Base-by-base conservation (phyloP, 2,329 filamentous ascomycete genomes). In the Phyllosticta citribraziliensis region DNA sequence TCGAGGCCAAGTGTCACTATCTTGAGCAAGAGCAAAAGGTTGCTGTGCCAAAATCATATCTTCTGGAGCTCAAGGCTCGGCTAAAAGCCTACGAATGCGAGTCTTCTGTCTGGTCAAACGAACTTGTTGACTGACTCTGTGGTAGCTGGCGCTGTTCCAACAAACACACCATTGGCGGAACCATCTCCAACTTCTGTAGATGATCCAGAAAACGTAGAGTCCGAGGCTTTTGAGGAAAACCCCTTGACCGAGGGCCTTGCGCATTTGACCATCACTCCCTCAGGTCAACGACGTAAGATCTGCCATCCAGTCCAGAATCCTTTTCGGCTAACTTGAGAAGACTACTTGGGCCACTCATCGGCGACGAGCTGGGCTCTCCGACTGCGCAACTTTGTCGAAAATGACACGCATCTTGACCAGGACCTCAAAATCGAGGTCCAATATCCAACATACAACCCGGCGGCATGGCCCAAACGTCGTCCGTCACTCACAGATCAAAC, bases 381-480 rank as follows among this genome's bases (percentile, higher is more conserved):
- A 19, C 63, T 69, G 5, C 62, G 64, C 10, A 66, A 67, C 52
- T 66, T 69, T 17, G 65, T 69, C 8, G 67, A 64, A 55, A 63
- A 62, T 2, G 61, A 64, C n/a, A 62, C 10, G 62, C 65, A 55
- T 56, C 73, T 73, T 64, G 72, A 74, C 65, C 72, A 72, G 55
- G 71, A 63, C 69, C 70, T 24, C 63, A 75, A 22, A 69, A 73
- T 63, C 70, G 59, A 61, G 52, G 59, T 61, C 20, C 73, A 2
- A 64, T 68, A 6, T 70, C 70, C 19, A 65, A 67, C 40, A 70
- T 73, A 62, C 62, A 75, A 50, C 68, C 73, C 56, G 70, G 72
- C 71, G 71, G 73, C 65, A 67, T 72, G 50, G 70, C 68, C 35
- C 69, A 71, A 57, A 66, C 72, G 30, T 72, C 60, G 69, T 71